Evolutionary conservation across 2,329 filamentous ascomycete species (phyloP).

Genomic region (Graphium sp.): DNA sequence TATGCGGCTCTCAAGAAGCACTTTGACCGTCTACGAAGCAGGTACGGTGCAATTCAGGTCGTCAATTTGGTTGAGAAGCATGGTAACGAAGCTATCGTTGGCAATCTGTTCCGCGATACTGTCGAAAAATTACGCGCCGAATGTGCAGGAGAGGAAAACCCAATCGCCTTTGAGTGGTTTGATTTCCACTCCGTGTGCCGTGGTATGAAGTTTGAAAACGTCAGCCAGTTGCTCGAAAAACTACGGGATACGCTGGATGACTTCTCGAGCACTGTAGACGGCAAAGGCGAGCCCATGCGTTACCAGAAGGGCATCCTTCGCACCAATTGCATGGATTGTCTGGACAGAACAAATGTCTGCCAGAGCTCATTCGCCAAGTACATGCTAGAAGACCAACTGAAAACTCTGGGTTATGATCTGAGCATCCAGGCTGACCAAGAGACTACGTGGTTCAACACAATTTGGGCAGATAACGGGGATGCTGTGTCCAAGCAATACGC

Average conservation of each 20-base stretch:
- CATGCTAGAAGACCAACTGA: slow-evolving; percentile 66
- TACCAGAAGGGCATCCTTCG: slow-evolving; percentile 64
- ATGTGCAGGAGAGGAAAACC: slow-evolving; percentile 23
- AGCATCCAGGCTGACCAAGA: slow-evolving; percentile 59
- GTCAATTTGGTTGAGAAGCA: slow-evolving; percentile 83
- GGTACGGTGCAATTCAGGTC: slow-evolving; percentile 63
- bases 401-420: slow-evolving; percentile 59
- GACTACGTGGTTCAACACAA: slow-evolving; percentile 84
- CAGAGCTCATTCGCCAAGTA: slow-evolving; percentile 81
- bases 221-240: slow-evolving; percentile 58
- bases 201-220: slow-evolving; percentile 97
- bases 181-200: slow-evolving; percentile 88
- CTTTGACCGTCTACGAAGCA: slow-evolving; percentile 49
- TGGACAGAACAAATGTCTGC: slow-evolving; percentile 90
- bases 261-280: slow-evolving; percentile 53
- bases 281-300: slow-evolving; percentile 21
- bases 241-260: slow-evolving; percentile 50
- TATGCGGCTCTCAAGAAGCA: slow-evolving; percentile 63
- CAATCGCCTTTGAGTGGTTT: slow-evolving; percentile 79
- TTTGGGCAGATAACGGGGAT: slow-evolving; percentile 97
- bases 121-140: slow-evolving; percentile 50
- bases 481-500: slow-evolving; percentile 92
- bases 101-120: slow-evolving; percentile 57
- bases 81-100: slow-evolving; percentile 64
- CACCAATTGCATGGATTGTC: slow-evolving; percentile 97